phyloP scores from a whole-genome alignment of 495 filamentous ascomycete genomes.

The Xylaria longipes region DNA sequence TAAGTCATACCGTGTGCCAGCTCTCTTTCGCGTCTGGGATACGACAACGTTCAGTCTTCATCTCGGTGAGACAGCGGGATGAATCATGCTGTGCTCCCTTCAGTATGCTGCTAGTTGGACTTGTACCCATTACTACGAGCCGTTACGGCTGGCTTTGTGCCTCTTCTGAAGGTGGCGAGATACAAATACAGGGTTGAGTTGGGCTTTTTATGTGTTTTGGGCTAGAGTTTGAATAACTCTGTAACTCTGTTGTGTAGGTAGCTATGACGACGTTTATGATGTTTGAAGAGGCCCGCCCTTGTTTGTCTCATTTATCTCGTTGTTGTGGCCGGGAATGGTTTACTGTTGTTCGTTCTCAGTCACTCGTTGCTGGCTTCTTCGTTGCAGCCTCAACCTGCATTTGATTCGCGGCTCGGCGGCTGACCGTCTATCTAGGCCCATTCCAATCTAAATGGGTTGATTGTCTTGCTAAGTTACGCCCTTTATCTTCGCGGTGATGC shows the following conservation, averaged over 20 bases:
- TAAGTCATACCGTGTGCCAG: neutral
- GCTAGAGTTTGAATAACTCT: neutral
- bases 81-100: conserved; percentile 8
- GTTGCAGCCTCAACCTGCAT: neutral
- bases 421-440: neutral
- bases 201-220: neutral
- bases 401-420: conserved; percentile 11
- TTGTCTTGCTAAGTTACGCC: neutral
- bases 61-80: neutral
- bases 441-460: neutral
- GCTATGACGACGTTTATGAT: neutral
- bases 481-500: conserved; percentile 10
- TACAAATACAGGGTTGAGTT: neutral
- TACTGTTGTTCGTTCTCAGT: neutral
- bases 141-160: conserved; percentile 2
- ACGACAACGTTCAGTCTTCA: neutral
- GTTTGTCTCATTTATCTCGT: neutral
- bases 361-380: neutral
- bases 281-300: neutral
- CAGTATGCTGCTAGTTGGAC: neutral
- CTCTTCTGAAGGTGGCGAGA: neutral
- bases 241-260: neutral
- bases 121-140: neutral
- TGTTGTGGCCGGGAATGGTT: neutral
- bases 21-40: neutral